A percentile compares a stretch with the other conserved stretches of the same genome.
Evolutionary conservation across 169 alveolate species (phyloP).

Genomic region (Sarcocystis neurona): DNA sequence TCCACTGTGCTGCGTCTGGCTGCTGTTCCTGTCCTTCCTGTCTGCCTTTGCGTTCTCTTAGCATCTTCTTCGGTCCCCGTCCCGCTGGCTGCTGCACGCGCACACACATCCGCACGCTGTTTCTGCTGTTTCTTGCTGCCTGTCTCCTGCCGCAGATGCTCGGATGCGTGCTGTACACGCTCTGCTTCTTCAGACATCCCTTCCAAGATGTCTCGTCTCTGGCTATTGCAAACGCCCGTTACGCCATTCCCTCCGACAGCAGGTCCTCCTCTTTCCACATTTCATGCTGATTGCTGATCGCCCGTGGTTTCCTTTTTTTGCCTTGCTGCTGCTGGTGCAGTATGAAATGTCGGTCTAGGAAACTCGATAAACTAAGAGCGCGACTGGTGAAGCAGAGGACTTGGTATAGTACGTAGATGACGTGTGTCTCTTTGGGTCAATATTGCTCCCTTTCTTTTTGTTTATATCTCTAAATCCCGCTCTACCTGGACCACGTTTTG

Average conservation of each 20-base stretch:
- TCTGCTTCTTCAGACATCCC: constrained; percentile 84
- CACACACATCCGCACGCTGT: background rate
- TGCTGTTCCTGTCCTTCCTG: too few species aligned
- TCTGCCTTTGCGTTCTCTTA: too few species aligned
- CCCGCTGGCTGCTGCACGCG: background rate
- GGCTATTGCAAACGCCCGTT: constrained; percentile 80
- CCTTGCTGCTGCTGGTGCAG: background rate
- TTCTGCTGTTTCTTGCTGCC: background rate
- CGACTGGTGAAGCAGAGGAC: background rate
- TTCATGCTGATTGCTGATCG: background rate
- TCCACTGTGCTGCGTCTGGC: too few species aligned
- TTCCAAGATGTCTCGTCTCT: constrained; percentile 80
- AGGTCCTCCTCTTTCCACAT: background rate
- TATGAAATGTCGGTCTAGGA: too few species aligned
- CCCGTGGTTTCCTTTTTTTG: background rate
- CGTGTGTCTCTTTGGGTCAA: background rate
- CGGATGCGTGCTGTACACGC: constrained; percentile 81
- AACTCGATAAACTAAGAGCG: too few species aligned
- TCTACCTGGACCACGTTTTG: background rate
- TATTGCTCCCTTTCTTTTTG: background rate
- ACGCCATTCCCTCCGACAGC: constrained; percentile 56
- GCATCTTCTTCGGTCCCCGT: background rate
- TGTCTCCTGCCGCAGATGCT: constrained; percentile 68
- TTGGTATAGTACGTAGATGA: background rate
- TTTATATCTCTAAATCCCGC: background rate